Conservation (phyloP, 192 early-diverging fungal genomes). For the Backusella sp. region DNA sequence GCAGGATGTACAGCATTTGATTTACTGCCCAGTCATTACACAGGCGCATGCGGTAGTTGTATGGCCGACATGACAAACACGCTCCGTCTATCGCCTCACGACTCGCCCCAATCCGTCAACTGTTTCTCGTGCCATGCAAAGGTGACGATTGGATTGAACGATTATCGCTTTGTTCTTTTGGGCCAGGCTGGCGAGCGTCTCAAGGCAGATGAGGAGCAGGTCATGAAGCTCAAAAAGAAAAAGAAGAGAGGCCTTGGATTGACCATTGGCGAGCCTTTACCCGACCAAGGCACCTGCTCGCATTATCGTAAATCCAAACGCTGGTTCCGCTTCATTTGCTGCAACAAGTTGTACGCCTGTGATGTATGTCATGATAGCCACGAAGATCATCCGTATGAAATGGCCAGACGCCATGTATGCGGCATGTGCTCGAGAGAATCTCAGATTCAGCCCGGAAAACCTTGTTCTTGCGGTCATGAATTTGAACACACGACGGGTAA, state of each 20-base stretch:
- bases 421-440: conserved; percentile 85
- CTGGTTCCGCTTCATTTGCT: conserved; percentile 95
- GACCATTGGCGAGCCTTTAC: conserved; percentile 70
- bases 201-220: conserved; percentile 13
- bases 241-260: conserved; percentile 33
- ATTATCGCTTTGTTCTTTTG: conserved; percentile 57
- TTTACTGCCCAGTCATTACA: conserved; percentile 68
- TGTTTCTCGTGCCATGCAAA: conserved; percentile 46
- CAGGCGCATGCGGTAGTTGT: conserved; percentile 72
- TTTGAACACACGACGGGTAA: conserved; percentile 50
- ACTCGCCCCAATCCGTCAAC: conserved; percentile 39
- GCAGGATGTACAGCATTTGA: conserved; percentile 68
- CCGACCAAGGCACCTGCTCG: conserved; percentile 75
- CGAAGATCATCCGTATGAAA: conserved; percentile 62
- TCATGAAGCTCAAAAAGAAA: conserved; percentile 45
- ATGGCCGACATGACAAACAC: conserved; percentile 45
- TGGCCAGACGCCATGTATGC: conserved; percentile 81
- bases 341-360: conserved; percentile 78
- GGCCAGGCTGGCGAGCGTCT: conserved; percentile 25
- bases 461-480: conserved; percentile 68
- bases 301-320: conserved; percentile 79
- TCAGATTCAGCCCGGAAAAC: conserved; percentile 43
- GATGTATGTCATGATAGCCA: conserved; percentile 82
- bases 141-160: conserved; percentile 46
- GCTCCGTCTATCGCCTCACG: conserved; percentile 40